Evolutionary conservation across 176 grass and related monocot genomes (phyloP).

Genomic region (Thalia dealbata): DNA sequence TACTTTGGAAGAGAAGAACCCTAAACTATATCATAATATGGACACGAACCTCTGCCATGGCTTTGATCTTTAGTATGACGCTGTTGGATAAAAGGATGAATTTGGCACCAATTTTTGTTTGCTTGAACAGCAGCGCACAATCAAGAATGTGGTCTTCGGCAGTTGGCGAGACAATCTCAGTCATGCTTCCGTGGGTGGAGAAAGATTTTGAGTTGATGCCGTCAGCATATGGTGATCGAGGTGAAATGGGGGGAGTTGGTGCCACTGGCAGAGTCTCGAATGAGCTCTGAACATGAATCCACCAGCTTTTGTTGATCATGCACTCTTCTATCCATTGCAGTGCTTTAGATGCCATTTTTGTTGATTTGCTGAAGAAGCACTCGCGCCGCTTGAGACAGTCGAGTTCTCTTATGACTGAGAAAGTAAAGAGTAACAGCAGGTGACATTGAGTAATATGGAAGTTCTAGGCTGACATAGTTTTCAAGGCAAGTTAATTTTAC

Average conservation of each 20-base stretch:
- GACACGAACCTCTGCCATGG: conserved; percentile 91
- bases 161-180: conserved; percentile 46
- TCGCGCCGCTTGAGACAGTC: conserved; percentile 68
- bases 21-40: too few species aligned
- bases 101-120: conserved; percentile 25
- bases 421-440: background rate
- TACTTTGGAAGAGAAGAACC: background rate
- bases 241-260: conserved; percentile 84
- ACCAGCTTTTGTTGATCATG: conserved; percentile 61
- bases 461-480: background rate
- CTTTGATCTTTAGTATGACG: conserved; percentile 78
- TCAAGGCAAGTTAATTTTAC: conserved; percentile 25
- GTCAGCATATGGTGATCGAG: conserved; percentile 21
- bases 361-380: conserved; percentile 42
- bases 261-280: conserved; percentile 47
- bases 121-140: conserved; percentile 47
- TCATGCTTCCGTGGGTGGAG: conserved; percentile 28
- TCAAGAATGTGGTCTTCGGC: conserved; percentile 67
- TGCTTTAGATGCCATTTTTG: conserved; percentile 48
- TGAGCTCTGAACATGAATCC: conserved; percentile 81
- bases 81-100: conserved; percentile 62
- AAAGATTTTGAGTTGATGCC: conserved; percentile 32
- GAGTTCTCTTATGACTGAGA: conserved; percentile 76
- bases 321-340: conserved; percentile 84
- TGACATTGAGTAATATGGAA: background rate